A percentile compares a stretch with the other conserved stretches of the same genome.
Conservation (phyloP, 768 basidiomycete genomes). For the Panaeolus papilionaceus region DNA sequence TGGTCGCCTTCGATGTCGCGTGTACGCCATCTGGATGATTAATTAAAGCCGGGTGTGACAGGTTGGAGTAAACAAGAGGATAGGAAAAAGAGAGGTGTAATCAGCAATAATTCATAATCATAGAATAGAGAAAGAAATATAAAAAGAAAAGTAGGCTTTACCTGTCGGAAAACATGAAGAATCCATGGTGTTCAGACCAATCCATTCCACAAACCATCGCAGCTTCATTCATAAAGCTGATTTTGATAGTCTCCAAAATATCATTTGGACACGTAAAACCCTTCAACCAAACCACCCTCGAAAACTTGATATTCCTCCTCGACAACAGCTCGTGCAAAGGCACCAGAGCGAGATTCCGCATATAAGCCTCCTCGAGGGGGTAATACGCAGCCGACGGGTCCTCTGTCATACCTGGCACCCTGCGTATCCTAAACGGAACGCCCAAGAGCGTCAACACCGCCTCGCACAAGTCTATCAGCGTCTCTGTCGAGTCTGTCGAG, state of each 20-base stretch:
- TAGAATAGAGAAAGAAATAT: not conserved
- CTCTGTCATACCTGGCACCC: slow-evolving; percentile 92
- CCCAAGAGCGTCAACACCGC: slow-evolving; percentile 93
- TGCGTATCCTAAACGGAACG: slow-evolving; percentile 89
- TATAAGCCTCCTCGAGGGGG: slow-evolving; percentile 93
- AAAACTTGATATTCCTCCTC: slow-evolving; percentile 82
- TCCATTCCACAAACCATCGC: slow-evolving; percentile 99
- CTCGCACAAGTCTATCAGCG: slow-evolving; percentile 93
- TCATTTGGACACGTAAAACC: slow-evolving; percentile 99
- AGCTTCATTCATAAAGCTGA: slow-evolving; percentile 89
- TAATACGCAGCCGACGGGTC: slow-evolving; percentile 92
- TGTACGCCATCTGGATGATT: slow-evolving; percentile 81
- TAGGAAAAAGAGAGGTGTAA: not conserved
- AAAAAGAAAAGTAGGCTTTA: slow-evolving; percentile 39
- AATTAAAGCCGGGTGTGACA: slow-evolving; percentile 1
- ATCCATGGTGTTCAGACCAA: slow-evolving; percentile 97
- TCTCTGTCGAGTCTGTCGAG: slow-evolving; percentile 94
- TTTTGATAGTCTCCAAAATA: slow-evolving; percentile 93
- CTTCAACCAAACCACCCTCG: slow-evolving; percentile 95
- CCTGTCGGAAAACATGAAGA: slow-evolving; percentile 93
- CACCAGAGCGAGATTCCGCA: slow-evolving; percentile 90
- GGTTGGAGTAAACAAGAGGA: not conserved
- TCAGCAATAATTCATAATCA: not conserved
- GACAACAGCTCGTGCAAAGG: slow-evolving; percentile 84
- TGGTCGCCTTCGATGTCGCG: slow-evolving; percentile 98